phyloP scores from a whole-genome alignment of 805 yeast species.

The Spathaspora gorwiae region DNA sequence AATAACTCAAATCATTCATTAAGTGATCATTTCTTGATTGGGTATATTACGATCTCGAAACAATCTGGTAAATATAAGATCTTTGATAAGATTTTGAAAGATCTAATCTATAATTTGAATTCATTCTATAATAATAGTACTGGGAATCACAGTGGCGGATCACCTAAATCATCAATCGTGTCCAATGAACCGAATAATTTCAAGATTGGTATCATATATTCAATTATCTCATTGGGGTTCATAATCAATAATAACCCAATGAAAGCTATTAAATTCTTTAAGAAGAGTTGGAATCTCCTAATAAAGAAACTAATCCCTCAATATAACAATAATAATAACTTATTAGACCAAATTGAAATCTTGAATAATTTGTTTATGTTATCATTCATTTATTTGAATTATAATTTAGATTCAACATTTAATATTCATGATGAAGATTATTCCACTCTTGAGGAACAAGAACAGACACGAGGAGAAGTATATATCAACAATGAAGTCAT shows the following conservation, averaged over 20 bases:
- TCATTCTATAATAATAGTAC: constrained; percentile 10
- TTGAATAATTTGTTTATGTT: constrained; percentile 44
- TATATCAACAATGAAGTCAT: constrained; percentile 44
- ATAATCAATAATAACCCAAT: constrained; percentile 19
- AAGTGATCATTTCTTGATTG: constrained; percentile 28
- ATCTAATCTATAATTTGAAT: constrained; percentile 19
- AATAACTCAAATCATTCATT: constrained; percentile 11
- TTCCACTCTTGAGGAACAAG: not conserved
- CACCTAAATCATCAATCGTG: not conserved
- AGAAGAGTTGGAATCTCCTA: constrained; percentile 42
- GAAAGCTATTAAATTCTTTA: constrained; percentile 35
- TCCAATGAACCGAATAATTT: constrained; percentile 21
- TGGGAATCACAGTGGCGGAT: not conserved
- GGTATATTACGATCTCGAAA: constrained; percentile 20
- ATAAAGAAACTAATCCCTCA: constrained; percentile 31
- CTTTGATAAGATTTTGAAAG: constrained; percentile 17
- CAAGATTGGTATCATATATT: constrained; percentile 36
- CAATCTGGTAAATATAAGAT: constrained; percentile 11
- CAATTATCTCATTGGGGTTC: constrained; percentile 44
- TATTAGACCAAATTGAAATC: constrained; percentile 31
- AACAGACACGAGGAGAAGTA: not conserved
- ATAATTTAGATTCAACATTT: constrained; percentile 22
- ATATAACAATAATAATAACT: constrained; percentile 23
- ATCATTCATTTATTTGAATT: constrained; percentile 38
- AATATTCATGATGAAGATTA: constrained; percentile 4